Conservation (phyloP, 352 stramenopile species). For the Phytophthora parvispora region DNA sequence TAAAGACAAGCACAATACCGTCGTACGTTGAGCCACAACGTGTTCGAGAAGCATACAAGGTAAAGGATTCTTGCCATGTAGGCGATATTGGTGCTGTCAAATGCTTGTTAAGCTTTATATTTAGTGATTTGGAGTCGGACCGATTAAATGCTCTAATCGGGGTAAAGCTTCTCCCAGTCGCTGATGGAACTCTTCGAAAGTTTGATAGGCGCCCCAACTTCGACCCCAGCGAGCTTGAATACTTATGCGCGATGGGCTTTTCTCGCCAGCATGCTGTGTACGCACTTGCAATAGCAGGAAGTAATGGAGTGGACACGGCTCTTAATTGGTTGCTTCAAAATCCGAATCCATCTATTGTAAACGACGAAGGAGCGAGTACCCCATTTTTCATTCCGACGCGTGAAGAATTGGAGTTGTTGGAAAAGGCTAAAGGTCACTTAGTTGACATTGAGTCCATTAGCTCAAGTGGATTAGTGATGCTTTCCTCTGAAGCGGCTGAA, state of each 20-base stretch:
- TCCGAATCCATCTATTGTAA: slow-evolving; percentile 47
- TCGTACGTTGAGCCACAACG: slow-evolving; percentile 47
- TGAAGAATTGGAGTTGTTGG: slow-evolving; percentile 57
- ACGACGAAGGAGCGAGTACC: slow-evolving; percentile 14
- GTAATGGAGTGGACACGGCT: slow-evolving; percentile 54
- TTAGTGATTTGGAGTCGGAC: slow-evolving; percentile 45
- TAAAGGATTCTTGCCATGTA: slow-evolving; percentile 48
- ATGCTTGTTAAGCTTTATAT: slow-evolving; percentile 60
- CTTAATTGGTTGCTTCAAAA: slow-evolving; percentile 79
- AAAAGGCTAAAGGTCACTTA: slow-evolving; percentile 42
- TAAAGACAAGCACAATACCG: slow-evolving; percentile 53
- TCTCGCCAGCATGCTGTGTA: slow-evolving; percentile 51
- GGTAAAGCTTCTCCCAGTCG: slow-evolving; percentile 70
- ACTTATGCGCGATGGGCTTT: slow-evolving; percentile 79
- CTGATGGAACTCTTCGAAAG: slow-evolving; percentile 51
- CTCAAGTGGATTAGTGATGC: slow-evolving; percentile 30
- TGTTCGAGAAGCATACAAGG: slow-evolving; percentile 54
- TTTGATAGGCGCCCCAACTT: slow-evolving; percentile 41
- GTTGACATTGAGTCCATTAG: slow-evolving; percentile 54
- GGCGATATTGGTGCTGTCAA: slow-evolving; percentile 44
- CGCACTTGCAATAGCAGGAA: slow-evolving; percentile 48
- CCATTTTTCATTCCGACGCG: slow-evolving; percentile 57
- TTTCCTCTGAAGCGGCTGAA: slow-evolving; percentile 42
- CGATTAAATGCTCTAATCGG: slow-evolving; percentile 42
- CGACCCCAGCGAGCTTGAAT: slow-evolving; percentile 45